A percentile compares a stretch with the other conserved stretches of the same genome.
phyloP scores from a whole-genome alignment of 805 yeast species.

The Ogataea saltuana region DNA sequence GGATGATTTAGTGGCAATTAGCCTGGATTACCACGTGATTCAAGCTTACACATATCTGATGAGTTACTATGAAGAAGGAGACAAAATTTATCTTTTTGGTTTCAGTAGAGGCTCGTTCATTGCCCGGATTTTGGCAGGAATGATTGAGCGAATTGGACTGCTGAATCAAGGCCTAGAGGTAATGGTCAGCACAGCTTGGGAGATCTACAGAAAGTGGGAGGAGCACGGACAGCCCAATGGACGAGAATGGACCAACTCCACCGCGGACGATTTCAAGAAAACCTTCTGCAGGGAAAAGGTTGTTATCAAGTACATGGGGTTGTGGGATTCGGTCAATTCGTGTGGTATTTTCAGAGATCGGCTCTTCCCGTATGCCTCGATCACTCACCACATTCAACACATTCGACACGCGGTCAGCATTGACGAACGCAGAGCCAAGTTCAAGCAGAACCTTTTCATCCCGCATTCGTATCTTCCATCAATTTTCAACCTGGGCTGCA shows the following conservation, averaged over 20 bases:
- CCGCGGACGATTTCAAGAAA: conserved; percentile 53
- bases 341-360: conserved; percentile 61
- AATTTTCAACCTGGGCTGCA: conserved; percentile 16
- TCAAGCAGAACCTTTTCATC: conserved; percentile 55
- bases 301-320: conserved; percentile 57
- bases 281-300: conserved; percentile 50
- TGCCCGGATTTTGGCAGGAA: conserved; percentile 63
- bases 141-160: conserved; percentile 66
- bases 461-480: conserved; percentile 42
- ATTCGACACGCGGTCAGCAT: conserved; percentile 67
- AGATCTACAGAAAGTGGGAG: conserved; percentile 60
- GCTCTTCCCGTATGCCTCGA: conserved; percentile 57
- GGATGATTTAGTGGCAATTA: conserved; percentile 46
- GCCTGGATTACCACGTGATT: conserved; percentile 56
- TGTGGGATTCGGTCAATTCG: conserved; percentile 70
- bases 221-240: conserved; percentile 54
- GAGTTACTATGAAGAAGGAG: conserved; percentile 49
- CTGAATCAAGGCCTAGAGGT: conserved; percentile 55
- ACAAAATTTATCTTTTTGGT: conserved; percentile 57
- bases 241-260: conserved; percentile 40
- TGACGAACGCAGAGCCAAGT: conserved; percentile 66
- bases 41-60: conserved; percentile 57
- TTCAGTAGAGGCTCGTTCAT: conserved; percentile 65
- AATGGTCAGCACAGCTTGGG: conserved; percentile 62
- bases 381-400: conserved; percentile 52